These are phyloP conservation scores for Cyclotella cryptica DNA, from an alignment of 108 stramenopile species.

Conservation along the genomic window DNA sequence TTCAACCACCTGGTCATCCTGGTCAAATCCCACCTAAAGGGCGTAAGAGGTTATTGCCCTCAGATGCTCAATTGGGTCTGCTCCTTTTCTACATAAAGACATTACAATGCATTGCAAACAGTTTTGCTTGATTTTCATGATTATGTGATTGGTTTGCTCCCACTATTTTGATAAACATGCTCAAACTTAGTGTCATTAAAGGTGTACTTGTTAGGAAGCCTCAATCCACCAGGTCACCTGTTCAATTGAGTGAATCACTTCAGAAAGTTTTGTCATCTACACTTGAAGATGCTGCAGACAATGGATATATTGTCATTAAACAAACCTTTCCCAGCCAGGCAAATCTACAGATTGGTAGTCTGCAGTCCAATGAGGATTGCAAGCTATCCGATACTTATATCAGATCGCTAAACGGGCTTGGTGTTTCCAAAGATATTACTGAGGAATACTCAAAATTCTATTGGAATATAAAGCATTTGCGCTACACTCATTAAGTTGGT, in stretches of 20 bases:
- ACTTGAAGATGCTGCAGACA: not conserved
- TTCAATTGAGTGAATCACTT: constrained; percentile 60
- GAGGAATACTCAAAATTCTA: constrained; percentile 27
- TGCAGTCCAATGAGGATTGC: constrained; percentile 15
- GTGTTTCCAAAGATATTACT: constrained; percentile 22
- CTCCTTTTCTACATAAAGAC: too few relatives aligned
- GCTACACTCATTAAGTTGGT: constrained; percentile 58
- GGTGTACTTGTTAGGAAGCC: constrained; percentile 59
- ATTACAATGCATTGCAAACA: too few relatives aligned
- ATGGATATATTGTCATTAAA: constrained; percentile 28
- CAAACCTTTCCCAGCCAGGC: constrained; percentile 17
- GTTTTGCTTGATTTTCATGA: too few relatives aligned
- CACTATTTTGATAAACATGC: too few relatives aligned
- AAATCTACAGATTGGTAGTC: constrained; percentile 4
- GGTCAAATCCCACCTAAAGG: too few relatives aligned
- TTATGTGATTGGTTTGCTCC: too few relatives aligned
- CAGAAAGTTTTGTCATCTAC: constrained; percentile 56
- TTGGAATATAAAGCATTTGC: constrained; percentile 21
- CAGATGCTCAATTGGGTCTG: too few relatives aligned
- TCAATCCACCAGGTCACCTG: constrained; percentile 17
- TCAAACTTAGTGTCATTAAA: too few relatives aligned
- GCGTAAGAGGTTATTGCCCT: too few relatives aligned
- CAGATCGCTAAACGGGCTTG: constrained; percentile 28
- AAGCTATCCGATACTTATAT: constrained; percentile 43
- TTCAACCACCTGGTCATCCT: too few relatives aligned